phyloP scores from a whole-genome alignment of 1,284 basidiomycete genomes.

The Exsudoporus floridanus region DNA sequence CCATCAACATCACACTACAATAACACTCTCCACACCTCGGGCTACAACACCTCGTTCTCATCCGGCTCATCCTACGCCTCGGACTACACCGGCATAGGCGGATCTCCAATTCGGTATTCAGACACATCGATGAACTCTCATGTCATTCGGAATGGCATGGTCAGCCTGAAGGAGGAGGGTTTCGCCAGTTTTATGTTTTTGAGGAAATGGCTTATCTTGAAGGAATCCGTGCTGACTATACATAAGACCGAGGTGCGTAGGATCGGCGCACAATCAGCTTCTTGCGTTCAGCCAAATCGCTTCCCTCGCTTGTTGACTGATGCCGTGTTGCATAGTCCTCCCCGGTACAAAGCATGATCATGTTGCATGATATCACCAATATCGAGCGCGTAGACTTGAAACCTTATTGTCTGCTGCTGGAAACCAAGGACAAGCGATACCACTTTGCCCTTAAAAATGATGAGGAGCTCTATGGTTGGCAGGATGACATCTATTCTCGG shows the following conservation, averaged over 20 bases:
- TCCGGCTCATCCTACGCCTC: slow-evolving; percentile 59
- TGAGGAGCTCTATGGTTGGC: slow-evolving; percentile 95
- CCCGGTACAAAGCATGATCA: slow-evolving; percentile 65
- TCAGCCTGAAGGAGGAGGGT: slow-evolving; percentile 87
- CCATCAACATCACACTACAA: slow-evolving; percentile 37
- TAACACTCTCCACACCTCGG: slow-evolving; percentile 47
- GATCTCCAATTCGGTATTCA: slow-evolving; percentile 63
- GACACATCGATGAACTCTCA: slow-evolving; percentile 41
- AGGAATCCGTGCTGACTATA: slow-evolving; percentile 68
- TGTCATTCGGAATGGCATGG: slow-evolving; percentile 66
- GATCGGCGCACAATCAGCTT: neutral
- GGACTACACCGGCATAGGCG: slow-evolving; percentile 73
- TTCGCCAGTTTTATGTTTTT: slow-evolving; percentile 92
- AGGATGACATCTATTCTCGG: slow-evolving; percentile 93
- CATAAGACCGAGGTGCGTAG: slow-evolving; percentile 90
- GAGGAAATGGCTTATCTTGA: slow-evolving; percentile 87
- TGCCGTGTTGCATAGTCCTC: slow-evolving; percentile 46
- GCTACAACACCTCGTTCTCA: slow-evolving; percentile 60
- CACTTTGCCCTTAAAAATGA: slow-evolving; percentile 87
- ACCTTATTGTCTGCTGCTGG: slow-evolving; percentile 86
- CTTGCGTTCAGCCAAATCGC: neutral
- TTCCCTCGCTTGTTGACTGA: slow-evolving; percentile 5
- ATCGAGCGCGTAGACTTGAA: slow-evolving; percentile 92
- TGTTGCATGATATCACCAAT: slow-evolving; percentile 78
- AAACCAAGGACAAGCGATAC: slow-evolving; percentile 79